phyloP scores from a whole-genome alignment of 192 early-diverging fungal species.

The Diversispora epigaea region DNA sequence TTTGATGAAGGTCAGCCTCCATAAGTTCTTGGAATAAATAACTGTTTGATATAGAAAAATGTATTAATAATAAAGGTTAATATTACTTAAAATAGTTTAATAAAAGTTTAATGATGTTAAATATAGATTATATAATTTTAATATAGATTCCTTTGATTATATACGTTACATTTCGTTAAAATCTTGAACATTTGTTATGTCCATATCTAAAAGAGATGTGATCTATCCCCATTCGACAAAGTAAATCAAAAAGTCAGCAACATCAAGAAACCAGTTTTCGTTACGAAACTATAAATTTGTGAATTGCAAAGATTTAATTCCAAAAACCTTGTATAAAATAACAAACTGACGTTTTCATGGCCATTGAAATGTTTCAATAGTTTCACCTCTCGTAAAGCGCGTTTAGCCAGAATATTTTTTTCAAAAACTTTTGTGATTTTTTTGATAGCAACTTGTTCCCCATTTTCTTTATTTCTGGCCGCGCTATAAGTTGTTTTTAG shows the following conservation, averaged over 20 bases:
- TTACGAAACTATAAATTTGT: not conserved
- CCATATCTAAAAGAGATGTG: conserved; percentile 83
- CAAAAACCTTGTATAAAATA: not conserved
- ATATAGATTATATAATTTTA: not conserved
- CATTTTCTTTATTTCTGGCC: conserved; percentile 78
- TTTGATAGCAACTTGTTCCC: conserved; percentile 91
- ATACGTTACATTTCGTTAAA: conserved; percentile 84
- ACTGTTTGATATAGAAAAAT: not conserved
- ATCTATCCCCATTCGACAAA: conserved; percentile 54
- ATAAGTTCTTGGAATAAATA: conserved; percentile 98
- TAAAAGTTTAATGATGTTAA: conserved; percentile 18
- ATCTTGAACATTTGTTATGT: conserved; percentile 79
- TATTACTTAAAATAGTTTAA: not conserved
- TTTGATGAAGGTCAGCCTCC: conserved; percentile 99
- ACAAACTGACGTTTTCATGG: conserved; percentile 78
- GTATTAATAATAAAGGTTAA: conserved; percentile 16
- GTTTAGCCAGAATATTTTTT: conserved; percentile 87
- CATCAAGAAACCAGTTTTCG: not conserved
- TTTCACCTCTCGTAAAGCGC: conserved; percentile 93
- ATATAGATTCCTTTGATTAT: conserved; percentile 5
- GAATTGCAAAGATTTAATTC: not conserved
- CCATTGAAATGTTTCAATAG: conserved; percentile 92
- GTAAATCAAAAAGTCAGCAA: not conserved
- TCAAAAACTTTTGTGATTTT: conserved; percentile 74
- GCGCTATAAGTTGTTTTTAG: conserved; percentile 51